Evolutionary conservation across 2,329 filamentous ascomycete genomes (phyloP).

Genomic region (Cryphonectria japonica): DNA sequence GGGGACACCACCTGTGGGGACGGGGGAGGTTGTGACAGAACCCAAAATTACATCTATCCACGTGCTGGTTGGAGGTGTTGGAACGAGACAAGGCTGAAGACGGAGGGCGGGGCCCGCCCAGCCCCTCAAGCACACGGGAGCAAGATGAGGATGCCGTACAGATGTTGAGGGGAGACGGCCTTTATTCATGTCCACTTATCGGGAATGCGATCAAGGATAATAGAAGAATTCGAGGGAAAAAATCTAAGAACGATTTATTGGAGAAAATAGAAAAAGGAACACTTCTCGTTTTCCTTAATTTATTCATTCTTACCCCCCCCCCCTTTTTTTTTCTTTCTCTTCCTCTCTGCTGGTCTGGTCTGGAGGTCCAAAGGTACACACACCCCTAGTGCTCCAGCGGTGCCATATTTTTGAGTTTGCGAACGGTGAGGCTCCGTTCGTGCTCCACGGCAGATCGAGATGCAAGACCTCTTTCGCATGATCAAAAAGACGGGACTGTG

Average conservation of each 20-base stretch:
- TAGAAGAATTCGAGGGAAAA: neutral
- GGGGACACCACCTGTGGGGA: neutral
- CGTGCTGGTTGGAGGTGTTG: neutral
- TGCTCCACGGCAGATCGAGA: neutral
- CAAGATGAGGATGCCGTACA: neutral
- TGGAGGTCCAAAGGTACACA: neutral
- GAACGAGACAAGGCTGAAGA: slow-evolving; percentile 27
- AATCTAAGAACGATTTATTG: neutral
- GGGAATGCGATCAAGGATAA: neutral
- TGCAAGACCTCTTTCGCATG: neutral
- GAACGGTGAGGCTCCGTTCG: neutral
- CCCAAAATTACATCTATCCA: neutral
- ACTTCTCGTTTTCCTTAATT: neutral
- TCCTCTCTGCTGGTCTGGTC: neutral
- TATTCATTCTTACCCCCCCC: neutral
- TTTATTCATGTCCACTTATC: neutral
- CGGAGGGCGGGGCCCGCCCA: slow-evolving; percentile 11
- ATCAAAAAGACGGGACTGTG: neutral
- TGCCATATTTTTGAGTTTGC: neutral
- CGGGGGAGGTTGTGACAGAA: neutral
- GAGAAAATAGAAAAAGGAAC: neutral
- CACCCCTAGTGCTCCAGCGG: neutral
- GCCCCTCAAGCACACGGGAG: neutral
- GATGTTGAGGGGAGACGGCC: neutral
- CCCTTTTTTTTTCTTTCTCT: neutral